Percentiles rank a stretch among this genome's conserved stretches.
Conservation (phyloP, 345 rosid genomes). For the Eucalyptus curtisii region DNA sequence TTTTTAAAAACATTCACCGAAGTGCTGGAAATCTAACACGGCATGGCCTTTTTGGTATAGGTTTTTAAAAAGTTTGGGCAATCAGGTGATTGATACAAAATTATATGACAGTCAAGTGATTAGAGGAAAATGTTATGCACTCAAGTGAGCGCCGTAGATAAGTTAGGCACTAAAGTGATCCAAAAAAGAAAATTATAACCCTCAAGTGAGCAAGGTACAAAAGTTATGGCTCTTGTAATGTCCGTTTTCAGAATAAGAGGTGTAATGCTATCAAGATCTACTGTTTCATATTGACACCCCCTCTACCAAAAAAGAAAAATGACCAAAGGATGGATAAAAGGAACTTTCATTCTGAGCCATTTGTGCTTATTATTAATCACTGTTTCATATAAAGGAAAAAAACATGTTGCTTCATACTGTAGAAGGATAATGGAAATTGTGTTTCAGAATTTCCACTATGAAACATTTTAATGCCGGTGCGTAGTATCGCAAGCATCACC, state of each 20-base stretch:
- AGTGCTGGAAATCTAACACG: too few relatives aligned
- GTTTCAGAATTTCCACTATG: not conserved
- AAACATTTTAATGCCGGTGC: not conserved
- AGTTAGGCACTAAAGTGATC: too few relatives aligned
- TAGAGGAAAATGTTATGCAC: too few relatives aligned
- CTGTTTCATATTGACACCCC: not conserved
- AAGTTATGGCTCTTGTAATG: not conserved
- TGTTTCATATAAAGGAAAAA: not conserved
- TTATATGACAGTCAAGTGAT: too few relatives aligned
- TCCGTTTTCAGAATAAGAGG: accelerated
- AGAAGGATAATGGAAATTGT: not conserved
- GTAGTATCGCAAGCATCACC: not conserved
- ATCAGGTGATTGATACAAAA: too few relatives aligned
- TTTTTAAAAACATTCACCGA: too few relatives aligned
- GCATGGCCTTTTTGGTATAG: too few relatives aligned
- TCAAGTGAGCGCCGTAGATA: too few relatives aligned
- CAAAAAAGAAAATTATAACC: too few relatives aligned
- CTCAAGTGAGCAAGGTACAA: too few relatives aligned
- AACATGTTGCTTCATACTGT: not conserved
- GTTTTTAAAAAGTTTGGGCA: too few relatives aligned
- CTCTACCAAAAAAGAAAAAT: not conserved
- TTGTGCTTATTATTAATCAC: not conserved
- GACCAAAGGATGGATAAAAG: not conserved
- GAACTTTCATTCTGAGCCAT: too few relatives aligned
- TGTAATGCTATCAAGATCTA: not conserved